Evolutionary conservation across 106 monocot genomes (phyloP), one percentile per base, ranked within the genome.

Genomic region (Gastrodia elata): DNA sequence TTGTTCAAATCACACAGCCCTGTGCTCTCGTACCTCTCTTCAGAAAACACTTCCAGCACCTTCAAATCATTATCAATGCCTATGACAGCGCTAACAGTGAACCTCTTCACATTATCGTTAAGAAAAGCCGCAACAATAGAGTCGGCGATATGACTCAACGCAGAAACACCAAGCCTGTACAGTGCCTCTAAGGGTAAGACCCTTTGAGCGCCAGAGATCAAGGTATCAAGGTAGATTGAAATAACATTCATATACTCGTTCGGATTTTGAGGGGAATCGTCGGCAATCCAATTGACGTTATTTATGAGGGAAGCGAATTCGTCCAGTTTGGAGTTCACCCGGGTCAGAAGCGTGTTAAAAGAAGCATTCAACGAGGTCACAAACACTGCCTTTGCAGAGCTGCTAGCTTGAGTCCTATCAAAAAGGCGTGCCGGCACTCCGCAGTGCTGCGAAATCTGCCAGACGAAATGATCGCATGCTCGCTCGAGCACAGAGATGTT

Each of bases 61-160:
- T 82, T 89, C 76, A 89, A 70, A 65, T 89, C 89, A 58, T 72
- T 78, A 73, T 89, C 85, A 49, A 89, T 76, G 33, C 85, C 80
- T 8, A 73, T 73, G 20, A 85, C 85, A 71, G 83, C 77, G 68
- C 78, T 85, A 20, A 80, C 41, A 41, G 77, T 89, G 75, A 89
- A 89, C 59, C 82, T 89, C 72, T 89, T 89, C 38, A 89, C 83
- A 70, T 61, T 74, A 0, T 89, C 89, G 68, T 77, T 76, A 1
- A 85, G 81, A 74, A 89, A 85, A 71, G 85, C 80, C 28, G 76
- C 16, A 8, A 85, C 75, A 41, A 89, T 79, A 14, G 76, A 80
- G 69, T 85, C 83, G 41, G 83, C 75, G 37, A 89, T 76, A 58
- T 89, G 89, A 44, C 79, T 69, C 3, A 89, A 71, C n/a, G 83